phyloP scores from a whole-genome alignment of 805 yeast species.

The Nakazawaea laoshanensis region DNA sequence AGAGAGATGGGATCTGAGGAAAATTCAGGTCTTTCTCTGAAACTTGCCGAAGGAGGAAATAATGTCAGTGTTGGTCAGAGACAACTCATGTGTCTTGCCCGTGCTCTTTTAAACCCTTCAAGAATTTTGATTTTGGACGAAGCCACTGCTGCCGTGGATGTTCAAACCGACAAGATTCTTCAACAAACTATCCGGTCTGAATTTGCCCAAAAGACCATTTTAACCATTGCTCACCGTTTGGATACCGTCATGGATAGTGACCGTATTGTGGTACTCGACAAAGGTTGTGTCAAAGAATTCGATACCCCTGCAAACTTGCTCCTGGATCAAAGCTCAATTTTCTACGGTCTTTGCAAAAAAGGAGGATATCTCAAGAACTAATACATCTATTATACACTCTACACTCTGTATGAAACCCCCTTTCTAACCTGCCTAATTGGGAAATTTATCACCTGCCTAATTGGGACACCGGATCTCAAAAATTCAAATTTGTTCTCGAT shows the following conservation, averaged over 20 bases:
- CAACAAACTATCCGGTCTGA: conserved; percentile 74
- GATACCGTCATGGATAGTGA: conserved; percentile 81
- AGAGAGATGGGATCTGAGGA: conserved; percentile 41
- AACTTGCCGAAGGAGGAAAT: conserved; percentile 30
- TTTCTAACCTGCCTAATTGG: too few species aligned
- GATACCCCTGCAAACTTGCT: conserved; percentile 65
- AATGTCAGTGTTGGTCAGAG: conserved; percentile 85
- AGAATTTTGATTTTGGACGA: conserved; percentile 70
- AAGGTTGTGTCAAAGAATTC: conserved; percentile 69
- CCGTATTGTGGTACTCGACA: conserved; percentile 64
- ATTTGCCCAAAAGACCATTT: conserved; percentile 67
- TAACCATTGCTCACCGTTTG: conserved; percentile 80
- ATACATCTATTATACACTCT: too few species aligned
- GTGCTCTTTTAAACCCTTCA: conserved; percentile 61
- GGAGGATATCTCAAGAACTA: conserved; percentile 44
- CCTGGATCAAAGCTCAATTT: conserved; percentile 56
- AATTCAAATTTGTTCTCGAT: not conserved
- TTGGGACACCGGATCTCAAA: not conserved
- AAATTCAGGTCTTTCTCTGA: conserved; percentile 19
- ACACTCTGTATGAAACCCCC: too few species aligned
- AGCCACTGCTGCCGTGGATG: conserved; percentile 87
- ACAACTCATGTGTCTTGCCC: conserved; percentile 75
- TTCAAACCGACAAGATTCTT: conserved; percentile 69
- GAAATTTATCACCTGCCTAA: too few species aligned
- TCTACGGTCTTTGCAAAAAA: conserved; percentile 73